Evolutionary conservation across 2,329 filamentous ascomycete genomes (phyloP).

Genomic region (Aspergillus latus): DNA sequence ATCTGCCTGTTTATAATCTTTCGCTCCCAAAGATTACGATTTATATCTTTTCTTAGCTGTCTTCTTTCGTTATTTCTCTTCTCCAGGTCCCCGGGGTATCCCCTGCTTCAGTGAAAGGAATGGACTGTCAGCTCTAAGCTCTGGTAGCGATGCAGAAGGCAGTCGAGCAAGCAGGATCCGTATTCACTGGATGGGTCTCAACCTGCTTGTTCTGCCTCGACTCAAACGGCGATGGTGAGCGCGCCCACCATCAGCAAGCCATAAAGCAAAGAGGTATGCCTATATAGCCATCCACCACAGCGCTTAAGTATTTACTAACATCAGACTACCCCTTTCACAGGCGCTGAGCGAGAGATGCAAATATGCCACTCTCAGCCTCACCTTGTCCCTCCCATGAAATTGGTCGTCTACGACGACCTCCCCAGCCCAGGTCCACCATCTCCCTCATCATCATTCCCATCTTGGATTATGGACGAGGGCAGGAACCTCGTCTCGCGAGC

Average conservation of each 20-base stretch:
- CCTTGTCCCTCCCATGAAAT: constrained; percentile 48
- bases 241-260: constrained; percentile 24
- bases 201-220: constrained; percentile 40
- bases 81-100: constrained; percentile 9
- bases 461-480: constrained; percentile 43
- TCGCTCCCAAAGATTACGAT: not conserved
- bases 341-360: constrained; percentile 44
- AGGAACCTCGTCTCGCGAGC: constrained; percentile 39
- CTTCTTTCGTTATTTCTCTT: constrained; percentile 11
- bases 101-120: constrained; percentile 26
- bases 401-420: constrained; percentile 43
- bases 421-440: constrained; percentile 34
- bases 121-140: constrained; percentile 31
- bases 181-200: constrained; percentile 41
- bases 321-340: constrained; percentile 23
- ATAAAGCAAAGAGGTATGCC: constrained; percentile 23
- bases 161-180: constrained; percentile 41
- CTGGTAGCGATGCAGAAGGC: constrained; percentile 37
- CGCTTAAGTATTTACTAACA: not conserved
- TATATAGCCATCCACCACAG: not conserved
- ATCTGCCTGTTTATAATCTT: not conserved
- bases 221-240: constrained; percentile 26
- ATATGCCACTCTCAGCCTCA: constrained; percentile 48
- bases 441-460: constrained; percentile 37
- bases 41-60: constrained; percentile 2